These are phyloP conservation scores for Phaffia rhodozyma DNA, from an alignment of 1,284 basidiomycete species.

Conservation along the genomic window DNA sequence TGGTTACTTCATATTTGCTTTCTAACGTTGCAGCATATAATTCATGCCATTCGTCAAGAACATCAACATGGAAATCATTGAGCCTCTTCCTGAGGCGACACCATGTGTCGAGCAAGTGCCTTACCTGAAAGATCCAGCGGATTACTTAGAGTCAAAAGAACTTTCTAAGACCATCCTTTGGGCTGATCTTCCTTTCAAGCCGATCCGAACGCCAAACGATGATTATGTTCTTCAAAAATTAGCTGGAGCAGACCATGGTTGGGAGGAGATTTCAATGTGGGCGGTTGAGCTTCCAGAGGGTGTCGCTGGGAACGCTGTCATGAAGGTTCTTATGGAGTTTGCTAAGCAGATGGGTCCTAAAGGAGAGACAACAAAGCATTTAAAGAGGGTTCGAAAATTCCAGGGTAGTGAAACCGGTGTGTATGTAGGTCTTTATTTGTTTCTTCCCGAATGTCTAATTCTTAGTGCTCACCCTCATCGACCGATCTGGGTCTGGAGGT, in stretches of 20 bases:
- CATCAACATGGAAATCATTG: no score
- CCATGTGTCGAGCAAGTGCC: not conserved
- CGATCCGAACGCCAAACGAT: conserved; percentile 13
- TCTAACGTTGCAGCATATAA: no score
- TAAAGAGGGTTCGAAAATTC: conserved; percentile 62
- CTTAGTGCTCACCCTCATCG: conserved; percentile 27
- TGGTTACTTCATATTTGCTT: no score
- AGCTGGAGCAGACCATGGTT: conserved; percentile 10
- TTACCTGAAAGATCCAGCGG: conserved; percentile 8
- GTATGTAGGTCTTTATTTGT: conserved; percentile 27
- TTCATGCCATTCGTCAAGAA: no score
- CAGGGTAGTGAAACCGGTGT: conserved; percentile 26
- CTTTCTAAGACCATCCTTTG: conserved; percentile 1
- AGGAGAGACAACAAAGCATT: conserved; percentile 51
- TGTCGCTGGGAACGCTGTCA: conserved; percentile 39
- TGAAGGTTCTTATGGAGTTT: conserved; percentile 54
- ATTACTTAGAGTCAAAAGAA: conserved; percentile 24
- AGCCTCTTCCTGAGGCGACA: no score
- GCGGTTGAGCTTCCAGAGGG: conserved; percentile 63
- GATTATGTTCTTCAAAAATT: conserved; percentile 6
- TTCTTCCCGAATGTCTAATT: not conserved
- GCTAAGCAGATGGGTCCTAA: conserved; percentile 39
- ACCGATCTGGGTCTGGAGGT: conserved; percentile 16
- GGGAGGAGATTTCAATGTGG: conserved; percentile 43
- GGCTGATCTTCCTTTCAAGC: conserved; percentile 5